Conservation (phyloP, 495 filamentous ascomycete genomes). For the Opeltia flavorubescens region DNA sequence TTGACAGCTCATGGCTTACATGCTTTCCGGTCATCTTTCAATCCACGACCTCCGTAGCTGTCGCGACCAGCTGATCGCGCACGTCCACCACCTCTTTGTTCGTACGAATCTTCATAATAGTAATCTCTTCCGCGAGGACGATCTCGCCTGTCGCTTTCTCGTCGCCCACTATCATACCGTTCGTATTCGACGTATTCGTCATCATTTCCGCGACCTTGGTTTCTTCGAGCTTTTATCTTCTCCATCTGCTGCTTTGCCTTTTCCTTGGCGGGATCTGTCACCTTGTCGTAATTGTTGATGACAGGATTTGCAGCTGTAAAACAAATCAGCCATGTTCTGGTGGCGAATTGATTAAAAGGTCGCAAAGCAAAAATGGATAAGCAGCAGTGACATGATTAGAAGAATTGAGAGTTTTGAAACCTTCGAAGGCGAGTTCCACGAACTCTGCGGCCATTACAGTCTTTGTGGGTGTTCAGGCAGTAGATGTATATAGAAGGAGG, state of each 20-base stretch:
- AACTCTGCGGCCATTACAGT: not conserved
- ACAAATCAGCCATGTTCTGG: constrained; percentile 12
- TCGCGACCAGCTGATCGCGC: constrained; percentile 13
- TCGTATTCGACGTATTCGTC: constrained; percentile 12
- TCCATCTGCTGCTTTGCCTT: constrained; percentile 11
- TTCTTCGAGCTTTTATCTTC: constrained; percentile 8
- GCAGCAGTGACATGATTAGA: not conserved
- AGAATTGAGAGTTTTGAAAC: not conserved
- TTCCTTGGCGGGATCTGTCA: constrained; percentile 15
- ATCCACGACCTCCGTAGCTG: constrained; percentile 7
- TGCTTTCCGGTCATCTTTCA: constrained; percentile 6
- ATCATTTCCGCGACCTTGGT: constrained; percentile 18
- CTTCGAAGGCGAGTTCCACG: constrained; percentile 1
- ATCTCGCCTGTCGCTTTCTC: constrained; percentile 5
- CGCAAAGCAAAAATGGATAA: not conserved
- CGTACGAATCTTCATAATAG: constrained; percentile 11
- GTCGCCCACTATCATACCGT: constrained; percentile 1
- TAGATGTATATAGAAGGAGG: too few species aligned
- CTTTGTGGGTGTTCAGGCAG: not conserved
- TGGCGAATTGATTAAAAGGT: not conserved
- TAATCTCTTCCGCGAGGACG: constrained; percentile 6
- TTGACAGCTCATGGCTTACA: not conserved
- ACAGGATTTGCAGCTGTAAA: constrained; percentile 11
- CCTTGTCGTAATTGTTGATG: constrained; percentile 18
- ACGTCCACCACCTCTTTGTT: constrained; percentile 9